phyloP scores from a whole-genome alignment of 805 yeast species.

The Starmerella bombi region DNA sequence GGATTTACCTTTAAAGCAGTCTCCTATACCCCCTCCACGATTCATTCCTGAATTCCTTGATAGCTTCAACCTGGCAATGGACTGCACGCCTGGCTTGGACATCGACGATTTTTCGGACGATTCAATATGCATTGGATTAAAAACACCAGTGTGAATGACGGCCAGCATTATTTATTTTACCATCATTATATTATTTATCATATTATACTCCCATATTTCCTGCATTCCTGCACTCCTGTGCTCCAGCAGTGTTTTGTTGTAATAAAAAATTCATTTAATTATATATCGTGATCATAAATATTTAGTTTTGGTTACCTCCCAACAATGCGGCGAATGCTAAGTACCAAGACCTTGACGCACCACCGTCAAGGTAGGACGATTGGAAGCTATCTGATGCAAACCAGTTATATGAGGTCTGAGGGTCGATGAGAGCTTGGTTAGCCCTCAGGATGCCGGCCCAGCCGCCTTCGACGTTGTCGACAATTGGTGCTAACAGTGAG shows the following conservation, averaged over 20 bases:
- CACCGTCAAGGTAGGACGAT: conserved; percentile 53
- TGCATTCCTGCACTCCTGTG: no score
- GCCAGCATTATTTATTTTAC: neutral
- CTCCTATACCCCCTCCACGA: neutral
- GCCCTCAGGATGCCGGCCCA: conserved; percentile 63
- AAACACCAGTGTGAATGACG: neutral
- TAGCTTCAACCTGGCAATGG: no score
- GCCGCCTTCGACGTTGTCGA: conserved; percentile 33
- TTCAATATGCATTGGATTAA: no score
- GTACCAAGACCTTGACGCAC: conserved; percentile 81
- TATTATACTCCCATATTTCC: neutral
- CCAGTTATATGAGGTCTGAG: conserved; percentile 46
- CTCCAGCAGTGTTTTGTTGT: no score
- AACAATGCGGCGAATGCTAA: conserved; percentile 50
- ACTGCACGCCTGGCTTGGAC: no score
- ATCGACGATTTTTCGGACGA: no score
- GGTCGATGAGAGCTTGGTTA: conserved; percentile 63
- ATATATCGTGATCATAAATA: neutral
- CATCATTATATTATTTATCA: no score
- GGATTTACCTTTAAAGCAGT: neutral
- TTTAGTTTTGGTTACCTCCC: neutral
- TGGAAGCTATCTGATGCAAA: conserved; percentile 45
- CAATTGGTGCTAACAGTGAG: conserved; percentile 34
- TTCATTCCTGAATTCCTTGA: conserved; percentile 1
- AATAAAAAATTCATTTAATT: no score